Evolutionary conservation across 257 asterid species (phyloP), one percentile per base, ranked within the genome.

Genomic region (Catharanthus roseus): DNA sequence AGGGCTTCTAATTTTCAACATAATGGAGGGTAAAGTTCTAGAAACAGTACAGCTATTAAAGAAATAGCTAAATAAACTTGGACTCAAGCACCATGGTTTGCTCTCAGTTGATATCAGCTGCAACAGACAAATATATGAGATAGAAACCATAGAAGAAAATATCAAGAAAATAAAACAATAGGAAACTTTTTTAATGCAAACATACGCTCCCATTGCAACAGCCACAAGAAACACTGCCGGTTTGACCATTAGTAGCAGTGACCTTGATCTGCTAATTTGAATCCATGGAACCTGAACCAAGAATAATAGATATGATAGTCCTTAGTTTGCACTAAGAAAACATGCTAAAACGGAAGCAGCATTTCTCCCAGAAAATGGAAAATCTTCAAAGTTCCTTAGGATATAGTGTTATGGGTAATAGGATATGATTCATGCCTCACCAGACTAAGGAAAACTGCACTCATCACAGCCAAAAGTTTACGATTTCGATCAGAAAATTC

Each of bases 201-300:
- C 95, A 77, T 89, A 92, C 96, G 76, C 89, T 85, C 96, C 98
- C 87, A 87, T 78, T 49, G 78, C 77, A 73, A 93, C 90, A 72
- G 97, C 98, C 42, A 86, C 85, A 63, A 91, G 86, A 85, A 93
- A 93, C 54, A 78, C 65, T 55, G 77, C 78, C 56, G 98, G 96
- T 83, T 87, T 89, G 82, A 93, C 98, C 93, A 85, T 82, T 79
- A 90, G 73, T 61, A 93, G 96, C 67, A 93, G 85, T 24, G 95
- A 81, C 75, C 97, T 84, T 69, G 98, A 91, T 82, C 88, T 83
- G 85, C 97, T 93, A 72, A 93, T 95, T 86, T 93, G 99, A 79
- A 93, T 91, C 97, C 97, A 93, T 29, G 97, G 99, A 72, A 91
- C 98, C 98, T 90, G 72, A 75, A 79, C 51, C 66, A 72, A 61